Conservation (phyloP, 352 stramenopile genomes). For the Phytopythium ostracodes region DNA sequence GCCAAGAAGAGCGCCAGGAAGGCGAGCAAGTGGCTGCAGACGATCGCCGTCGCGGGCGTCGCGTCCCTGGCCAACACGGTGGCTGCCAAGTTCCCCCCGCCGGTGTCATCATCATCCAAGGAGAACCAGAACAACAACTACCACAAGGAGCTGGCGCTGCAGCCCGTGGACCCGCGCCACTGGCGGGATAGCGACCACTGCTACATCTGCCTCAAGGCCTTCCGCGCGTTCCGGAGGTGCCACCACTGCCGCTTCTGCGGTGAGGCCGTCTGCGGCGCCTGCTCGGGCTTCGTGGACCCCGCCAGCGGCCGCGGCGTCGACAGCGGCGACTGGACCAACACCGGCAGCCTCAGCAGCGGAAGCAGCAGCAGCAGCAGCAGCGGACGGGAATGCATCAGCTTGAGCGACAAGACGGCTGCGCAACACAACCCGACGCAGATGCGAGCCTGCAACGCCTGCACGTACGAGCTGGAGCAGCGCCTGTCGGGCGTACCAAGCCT, state of each 20-base stretch:
- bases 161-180: slow-evolving; percentile 29
- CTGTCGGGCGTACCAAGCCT: slow-evolving; percentile 13
- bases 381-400: slow-evolving; percentile 10
- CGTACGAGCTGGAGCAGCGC: slow-evolving; percentile 28
- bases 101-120: slow-evolving; percentile 21
- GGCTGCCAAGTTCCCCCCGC: slow-evolving; percentile 13
- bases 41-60: slow-evolving; percentile 29
- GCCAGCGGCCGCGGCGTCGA: slow-evolving; percentile 27
- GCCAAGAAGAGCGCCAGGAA: slow-evolving; percentile 16
- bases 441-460: slow-evolving; percentile 28
- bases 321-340: background rate
- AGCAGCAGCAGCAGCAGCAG: slow-evolving; percentile 8
- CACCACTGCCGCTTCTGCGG: slow-evolving; percentile 74
- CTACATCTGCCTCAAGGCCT: slow-evolving; percentile 53
- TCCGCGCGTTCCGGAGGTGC: slow-evolving; percentile 45
- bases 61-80: slow-evolving; percentile 27
- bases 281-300: slow-evolving; percentile 57
- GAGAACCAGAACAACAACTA: slow-evolving; percentile 14
- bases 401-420: slow-evolving; percentile 11
- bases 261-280: slow-evolving; percentile 55
- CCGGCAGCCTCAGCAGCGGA: background rate
- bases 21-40: slow-evolving; percentile 38
- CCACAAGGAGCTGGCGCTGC: slow-evolving; percentile 23
- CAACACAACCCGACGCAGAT: slow-evolving; percentile 12
- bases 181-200: slow-evolving; percentile 68